phyloP scores from a whole-genome alignment of 306 rosid genomes.

The Trifolium fragiferum region DNA sequence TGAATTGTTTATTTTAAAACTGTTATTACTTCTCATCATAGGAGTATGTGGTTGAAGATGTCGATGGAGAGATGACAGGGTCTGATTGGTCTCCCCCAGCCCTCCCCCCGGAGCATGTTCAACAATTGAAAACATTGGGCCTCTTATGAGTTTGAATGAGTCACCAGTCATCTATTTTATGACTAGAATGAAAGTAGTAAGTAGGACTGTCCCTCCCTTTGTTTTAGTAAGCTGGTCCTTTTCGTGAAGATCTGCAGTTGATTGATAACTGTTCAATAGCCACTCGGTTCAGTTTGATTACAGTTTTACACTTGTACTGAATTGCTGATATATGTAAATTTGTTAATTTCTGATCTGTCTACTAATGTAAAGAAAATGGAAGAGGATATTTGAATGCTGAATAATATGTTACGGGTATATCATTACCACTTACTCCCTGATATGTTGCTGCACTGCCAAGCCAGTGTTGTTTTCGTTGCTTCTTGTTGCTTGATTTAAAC shows the following conservation, averaged over 20 bases:
- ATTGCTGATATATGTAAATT: conserved; percentile 39
- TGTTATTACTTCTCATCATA: conserved; percentile 40
- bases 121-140: conserved; percentile 90
- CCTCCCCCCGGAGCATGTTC: conserved; percentile 88
- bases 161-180: conserved; percentile 38
- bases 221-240: conserved; percentile 43
- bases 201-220: conserved; percentile 36
- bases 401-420: conserved; percentile 48
- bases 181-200: conserved; percentile 44
- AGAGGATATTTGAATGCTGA: conserved; percentile 38
- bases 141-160: conserved; percentile 60
- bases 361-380: conserved; percentile 48
- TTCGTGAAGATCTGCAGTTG: conserved; percentile 29
- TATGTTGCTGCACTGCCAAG: conserved; percentile 1
- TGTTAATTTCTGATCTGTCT: conserved; percentile 38
- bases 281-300: conserved; percentile 42
- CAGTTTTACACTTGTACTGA: conserved; percentile 46
- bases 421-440: conserved; percentile 25
- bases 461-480: conserved; percentile 30
- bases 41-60: conserved; percentile 99
- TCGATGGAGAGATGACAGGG: conserved; percentile 90
- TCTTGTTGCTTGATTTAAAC: not conserved
- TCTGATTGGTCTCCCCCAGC: conserved; percentile 89
- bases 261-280: conserved; percentile 37
- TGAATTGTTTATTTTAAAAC: conserved; percentile 39